These are phyloP conservation scores for Rauvolfia tetraphylla DNA, from an alignment of 257 asterid genomes.

Conservation along the genomic window DNA sequence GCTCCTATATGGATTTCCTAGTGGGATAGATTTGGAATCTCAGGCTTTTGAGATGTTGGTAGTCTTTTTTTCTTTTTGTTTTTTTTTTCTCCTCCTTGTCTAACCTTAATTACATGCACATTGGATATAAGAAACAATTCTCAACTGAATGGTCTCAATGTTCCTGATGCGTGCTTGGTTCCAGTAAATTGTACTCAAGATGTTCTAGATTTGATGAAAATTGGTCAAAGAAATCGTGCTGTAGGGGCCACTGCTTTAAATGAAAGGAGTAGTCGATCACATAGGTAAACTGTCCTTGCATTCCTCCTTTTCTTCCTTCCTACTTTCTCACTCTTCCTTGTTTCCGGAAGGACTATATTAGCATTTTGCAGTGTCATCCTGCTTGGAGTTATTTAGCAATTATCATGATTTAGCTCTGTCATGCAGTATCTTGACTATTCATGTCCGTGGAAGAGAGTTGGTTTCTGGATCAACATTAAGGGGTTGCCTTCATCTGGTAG, in stretches of 20 bases:
- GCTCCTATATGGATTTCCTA: conserved; percentile 1
- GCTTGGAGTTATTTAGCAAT: neutral
- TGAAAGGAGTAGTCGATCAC: conserved; percentile 86
- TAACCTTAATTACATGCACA: conserved; percentile 56
- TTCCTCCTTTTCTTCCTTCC: neutral
- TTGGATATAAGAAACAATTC: conserved; percentile 87
- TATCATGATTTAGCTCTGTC: conserved; percentile 8
- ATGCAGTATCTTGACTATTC: conserved; percentile 83
- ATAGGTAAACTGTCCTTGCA: conserved; percentile 44
- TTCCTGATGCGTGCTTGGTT: conserved; percentile 82
- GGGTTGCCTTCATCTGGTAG: conserved; percentile 92
- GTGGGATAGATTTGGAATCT: neutral
- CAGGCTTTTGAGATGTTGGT: neutral
- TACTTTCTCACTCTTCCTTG: neutral
- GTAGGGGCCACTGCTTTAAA: conserved; percentile 92
- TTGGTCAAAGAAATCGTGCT: conserved; percentile 77
- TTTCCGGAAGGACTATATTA: neutral
- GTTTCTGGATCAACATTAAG: conserved; percentile 64
- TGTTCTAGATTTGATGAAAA: conserved; percentile 85
- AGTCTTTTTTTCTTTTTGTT: neutral
- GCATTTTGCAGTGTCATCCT: neutral
- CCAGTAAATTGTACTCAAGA: conserved; percentile 77
- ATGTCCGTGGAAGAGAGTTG: conserved; percentile 78
- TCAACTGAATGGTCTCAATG: conserved; percentile 88
- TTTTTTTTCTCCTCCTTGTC: no score